Percentiles rank a stretch among this genome's conserved stretches.
Evolutionary conservation across 2,329 filamentous ascomycete genomes (phyloP).

Genomic region (Fusarium euwallaceae): DNA sequence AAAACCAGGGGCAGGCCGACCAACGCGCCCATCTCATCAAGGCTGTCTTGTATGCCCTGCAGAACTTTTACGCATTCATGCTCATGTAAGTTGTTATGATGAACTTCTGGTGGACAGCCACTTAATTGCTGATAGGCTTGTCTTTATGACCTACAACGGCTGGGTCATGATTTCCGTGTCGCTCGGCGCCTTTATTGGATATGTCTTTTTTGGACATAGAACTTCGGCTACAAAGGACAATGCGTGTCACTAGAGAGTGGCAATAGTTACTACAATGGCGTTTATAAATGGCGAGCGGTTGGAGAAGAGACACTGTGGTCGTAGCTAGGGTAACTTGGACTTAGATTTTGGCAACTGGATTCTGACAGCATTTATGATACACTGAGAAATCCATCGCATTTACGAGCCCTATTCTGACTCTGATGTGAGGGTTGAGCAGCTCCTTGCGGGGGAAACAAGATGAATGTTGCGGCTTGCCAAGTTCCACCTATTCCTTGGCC

Average conservation of each 20-base stretch:
- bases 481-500: too few relatives aligned
- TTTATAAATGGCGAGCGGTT: background rate
- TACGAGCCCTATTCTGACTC: too few relatives aligned
- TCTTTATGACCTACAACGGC: conserved; percentile 99
- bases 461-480: background rate
- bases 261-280: background rate
- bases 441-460: background rate
- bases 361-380: background rate
- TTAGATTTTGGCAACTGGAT: background rate
- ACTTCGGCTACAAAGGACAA: conserved; percentile 84
- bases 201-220: conserved; percentile 81
- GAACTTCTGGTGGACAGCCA: background rate
- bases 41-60: conserved; percentile 86
- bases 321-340: background rate
- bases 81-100: conserved; percentile 81
- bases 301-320: background rate
- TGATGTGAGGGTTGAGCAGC: background rate
- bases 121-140: conserved; percentile 72
- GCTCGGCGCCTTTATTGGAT: conserved; percentile 89
- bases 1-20: conserved; percentile 71
- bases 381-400: background rate
- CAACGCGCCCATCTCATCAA: conserved; percentile 82
- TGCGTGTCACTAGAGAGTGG: conserved; percentile 83
- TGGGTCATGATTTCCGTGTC: conserved; percentile 96
- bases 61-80: conserved; percentile 99